A percentile compares a stretch with the other conserved stretches of the same genome.
Conservation (phyloP, 352 stramenopile species). For the Phytopythium montanum region DNA sequence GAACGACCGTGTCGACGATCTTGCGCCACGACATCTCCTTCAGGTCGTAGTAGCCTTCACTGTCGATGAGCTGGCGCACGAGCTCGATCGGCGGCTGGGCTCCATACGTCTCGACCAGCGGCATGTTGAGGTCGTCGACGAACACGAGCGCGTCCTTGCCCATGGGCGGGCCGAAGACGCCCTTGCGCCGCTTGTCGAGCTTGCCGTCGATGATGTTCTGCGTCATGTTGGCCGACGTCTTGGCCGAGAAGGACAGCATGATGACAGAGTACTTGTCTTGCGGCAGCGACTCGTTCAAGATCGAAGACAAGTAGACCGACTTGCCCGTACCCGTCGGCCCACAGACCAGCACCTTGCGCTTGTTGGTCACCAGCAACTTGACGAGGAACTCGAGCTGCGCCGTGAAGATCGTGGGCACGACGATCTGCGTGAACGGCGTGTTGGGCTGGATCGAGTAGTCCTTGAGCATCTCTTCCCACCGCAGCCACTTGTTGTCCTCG, state of each 20-base stretch:
- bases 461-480: conserved; percentile 88
- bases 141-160: conserved; percentile 88
- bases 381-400: conserved; percentile 89
- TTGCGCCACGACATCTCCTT: conserved; percentile 92
- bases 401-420: conserved; percentile 93
- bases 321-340: conserved; percentile 93
- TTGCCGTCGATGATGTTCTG: conserved; percentile 96
- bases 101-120: conserved; percentile 92
- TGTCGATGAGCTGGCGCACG: conserved; percentile 89
- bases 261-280: conserved; percentile 85
- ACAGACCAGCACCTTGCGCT: conserved; percentile 88
- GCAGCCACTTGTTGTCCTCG: conserved; percentile 84
- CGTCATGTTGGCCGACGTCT: conserved; percentile 93
- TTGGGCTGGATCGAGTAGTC: conserved; percentile 84
- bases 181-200: conserved; percentile 91
- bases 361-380: conserved; percentile 74
- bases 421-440: conserved; percentile 90
- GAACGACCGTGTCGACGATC: conserved; percentile 88
- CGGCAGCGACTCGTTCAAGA: conserved; percentile 78
- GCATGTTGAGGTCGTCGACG: conserved; percentile 96
- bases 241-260: conserved; percentile 90
- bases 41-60: conserved; percentile 91
- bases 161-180: conserved; percentile 88
- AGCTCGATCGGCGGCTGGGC: conserved; percentile 93
- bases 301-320: conserved; percentile 87